These are phyloP conservation scores for Termitomyces sp. DNA, from an alignment of 768 basidiomycete species.

Conservation along the genomic window DNA sequence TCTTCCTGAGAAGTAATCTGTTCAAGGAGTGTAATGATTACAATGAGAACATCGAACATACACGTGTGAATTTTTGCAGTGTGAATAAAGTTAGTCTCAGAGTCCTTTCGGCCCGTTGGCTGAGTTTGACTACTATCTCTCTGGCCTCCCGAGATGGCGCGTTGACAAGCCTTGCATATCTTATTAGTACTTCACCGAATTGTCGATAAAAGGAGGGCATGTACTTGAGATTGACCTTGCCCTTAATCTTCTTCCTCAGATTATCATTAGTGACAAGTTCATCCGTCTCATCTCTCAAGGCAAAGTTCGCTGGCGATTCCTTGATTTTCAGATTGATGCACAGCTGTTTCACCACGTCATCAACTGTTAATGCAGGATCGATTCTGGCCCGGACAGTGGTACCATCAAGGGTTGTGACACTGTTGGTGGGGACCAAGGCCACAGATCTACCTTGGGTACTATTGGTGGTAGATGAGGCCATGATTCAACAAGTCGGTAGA, in stretches of 20 bases:
- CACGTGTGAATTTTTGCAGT: slow-evolving; percentile 75
- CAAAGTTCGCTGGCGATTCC: slow-evolving; percentile 66
- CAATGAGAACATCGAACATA: slow-evolving; percentile 23
- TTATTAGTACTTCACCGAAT: background rate
- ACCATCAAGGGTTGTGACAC: slow-evolving; percentile 72
- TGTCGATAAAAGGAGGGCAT: background rate
- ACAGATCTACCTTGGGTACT: slow-evolving; percentile 35
- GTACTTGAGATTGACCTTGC: slow-evolving; percentile 73
- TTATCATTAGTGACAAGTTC: slow-evolving; percentile 88
- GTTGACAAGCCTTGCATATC: slow-evolving; percentile 57
- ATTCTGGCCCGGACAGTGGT: slow-evolving; percentile 76
- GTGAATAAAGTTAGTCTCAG: slow-evolving; percentile 69
- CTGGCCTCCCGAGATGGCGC: slow-evolving; percentile 75
- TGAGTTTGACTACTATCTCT: slow-evolving; percentile 69
- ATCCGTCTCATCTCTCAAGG: slow-evolving; percentile 76
- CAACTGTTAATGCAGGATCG: slow-evolving; percentile 76
- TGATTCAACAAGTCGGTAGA: slow-evolving; percentile 1
- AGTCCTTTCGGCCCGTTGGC: slow-evolving; percentile 49
- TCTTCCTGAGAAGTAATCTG: slow-evolving; percentile 53
- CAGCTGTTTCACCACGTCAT: slow-evolving; percentile 80
- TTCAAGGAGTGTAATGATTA: background rate
- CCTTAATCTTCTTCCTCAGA: slow-evolving; percentile 73
- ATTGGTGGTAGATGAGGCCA: slow-evolving; percentile 26
- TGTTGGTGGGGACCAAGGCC: slow-evolving; percentile 75
- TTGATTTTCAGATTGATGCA: slow-evolving; percentile 77